A percentile compares a stretch with the other conserved stretches of the same genome.
These are phyloP conservation scores for Wickerhamomyces kurtzmanii DNA, from an alignment of 805 yeast genomes.

Conservation along the genomic window DNA sequence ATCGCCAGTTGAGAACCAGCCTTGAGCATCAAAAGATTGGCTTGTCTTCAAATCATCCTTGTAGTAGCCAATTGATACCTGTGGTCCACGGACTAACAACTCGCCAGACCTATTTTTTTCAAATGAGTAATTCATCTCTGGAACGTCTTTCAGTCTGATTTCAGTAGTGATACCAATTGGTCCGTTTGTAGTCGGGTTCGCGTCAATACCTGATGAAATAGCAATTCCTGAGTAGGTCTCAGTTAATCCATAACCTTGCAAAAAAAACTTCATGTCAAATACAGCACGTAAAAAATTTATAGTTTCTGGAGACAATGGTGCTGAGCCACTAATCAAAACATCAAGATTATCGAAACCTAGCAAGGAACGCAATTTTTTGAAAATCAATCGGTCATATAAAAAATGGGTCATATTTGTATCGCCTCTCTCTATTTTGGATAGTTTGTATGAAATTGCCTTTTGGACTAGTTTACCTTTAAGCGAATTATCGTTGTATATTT, in stretches of 20 bases:
- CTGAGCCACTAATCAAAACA: constrained; percentile 40
- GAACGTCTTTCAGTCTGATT: constrained; percentile 45
- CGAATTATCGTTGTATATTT: constrained; percentile 5
- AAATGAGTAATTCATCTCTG: constrained; percentile 40
- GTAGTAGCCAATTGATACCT: constrained; percentile 39
- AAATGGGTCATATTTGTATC: constrained; percentile 13
- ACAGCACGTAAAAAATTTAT: constrained; percentile 45
- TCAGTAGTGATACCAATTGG: constrained; percentile 39
- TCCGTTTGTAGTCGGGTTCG: constrained; percentile 41
- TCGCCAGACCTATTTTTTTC: constrained; percentile 39
- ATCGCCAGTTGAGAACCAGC: constrained; percentile 56
- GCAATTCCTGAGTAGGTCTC: constrained; percentile 51
- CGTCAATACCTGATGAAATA: constrained; percentile 28
- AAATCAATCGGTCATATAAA: background rate
- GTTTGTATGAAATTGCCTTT: constrained; percentile 30
- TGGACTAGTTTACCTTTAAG: constrained; percentile 29
- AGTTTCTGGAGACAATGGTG: constrained; percentile 53
- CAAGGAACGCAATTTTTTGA: constrained; percentile 23
- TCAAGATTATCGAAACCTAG: constrained; percentile 30
- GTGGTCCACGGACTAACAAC: constrained; percentile 47
- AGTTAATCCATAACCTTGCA: constrained; percentile 63
- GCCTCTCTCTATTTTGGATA: constrained; percentile 27
- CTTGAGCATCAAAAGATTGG: constrained; percentile 37
- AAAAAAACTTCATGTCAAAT: constrained; percentile 27
- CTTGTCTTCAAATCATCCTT: constrained; percentile 39